Base-by-base conservation (phyloP, 2,329 filamentous ascomycete species). In the Bertia moriformis region DNA sequence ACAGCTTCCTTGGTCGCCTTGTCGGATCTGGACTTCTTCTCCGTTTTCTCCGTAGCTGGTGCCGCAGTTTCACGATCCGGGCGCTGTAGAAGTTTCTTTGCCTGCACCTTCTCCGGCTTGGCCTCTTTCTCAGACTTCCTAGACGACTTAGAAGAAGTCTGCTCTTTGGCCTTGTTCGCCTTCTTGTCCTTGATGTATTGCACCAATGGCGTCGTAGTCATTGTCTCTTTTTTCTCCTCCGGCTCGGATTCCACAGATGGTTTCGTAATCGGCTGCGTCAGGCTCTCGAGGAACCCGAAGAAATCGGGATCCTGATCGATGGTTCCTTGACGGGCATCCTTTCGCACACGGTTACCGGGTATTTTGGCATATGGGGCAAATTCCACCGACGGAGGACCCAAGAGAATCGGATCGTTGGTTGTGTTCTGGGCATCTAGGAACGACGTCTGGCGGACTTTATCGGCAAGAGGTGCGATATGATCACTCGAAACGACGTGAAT, bases 241-340 rank as follows among this genome's bases (percentile, higher is more conserved):
- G 60, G 44, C 20, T 74, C 68, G 18, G 69, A 60, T 18, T 68
- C 69, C 1, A 63, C 58, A 12, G 72, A 51, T 12, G 67, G 62
- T 7, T 61, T 61, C 3, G 44, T 51, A 4, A 57, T 55, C 14
- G 73, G 73, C 48, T 93, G 86, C 1, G 88, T 93, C 37, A 96
- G 69, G 40, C 74, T 82, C 55, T 93, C 83, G 4, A 98, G 69
- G 55, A 96, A 98, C 18, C 79, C 77, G 65, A 95, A 93, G 50
- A 95, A 98, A 49, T 96, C 91, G 0, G 85, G 78, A 51, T 98
- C 91, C 54, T 94, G 87, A 50, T 98, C 91, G 47, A 98, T 96
- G 3, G 87, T 94, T 39, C 89, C 91, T 55, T 94, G 85, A 13
- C 88, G 78, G 39, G 78, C 76, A 63, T 98, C 91, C 40, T 76